Base-by-base conservation (phyloP, 2,329 filamentous ascomycete genomes). In the Domatiomyces globalis region DNA sequence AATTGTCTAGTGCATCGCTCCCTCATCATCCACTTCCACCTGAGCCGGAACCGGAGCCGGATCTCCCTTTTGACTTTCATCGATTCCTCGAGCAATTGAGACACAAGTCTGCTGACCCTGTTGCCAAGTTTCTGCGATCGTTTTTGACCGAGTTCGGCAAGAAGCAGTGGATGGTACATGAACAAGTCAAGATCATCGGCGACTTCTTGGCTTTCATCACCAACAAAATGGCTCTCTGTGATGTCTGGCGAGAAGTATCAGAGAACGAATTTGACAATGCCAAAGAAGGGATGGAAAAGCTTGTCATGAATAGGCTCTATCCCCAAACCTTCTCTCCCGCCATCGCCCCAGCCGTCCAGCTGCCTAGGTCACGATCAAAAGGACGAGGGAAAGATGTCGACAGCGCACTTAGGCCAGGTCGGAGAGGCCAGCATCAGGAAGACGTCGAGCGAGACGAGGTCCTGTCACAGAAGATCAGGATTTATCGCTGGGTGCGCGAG, bases 101-200 rank as follows among this genome's bases (percentile, higher is more conserved):
- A 54, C 92, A 98, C 69, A 87, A 90, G 58, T 95, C 94, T 52
- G 94, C 92, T n/a, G 94, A 98, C 62, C 92, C 94, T 1, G 90
- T 98, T 1, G 94, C 94, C 4, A 85, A 90, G 57, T 98, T 95
- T 63, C 75, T 98, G 45, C 86, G 94, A 58, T 96, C 92, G 0
- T 98, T 98, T 62, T 71, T 98, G 27, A 81, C 81, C 47, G 94
- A 98, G 66, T 98, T 98, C 68, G 87, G 82, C 36, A 98, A 96
- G 72, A 87, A 89, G 60, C 92, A 96, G 68, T 98, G 92, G 92
- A 94, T 95, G 86, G 92, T 95, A 5, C 92, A 98, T 65, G 92
- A 98, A 69, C 92, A 98, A 67, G 92, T 96, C 65, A 98, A 98
- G 70, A 96, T 98, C 56, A 95, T 98, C 55, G 81, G 87, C 58